Percentiles rank a stretch among this genome's conserved stretches.
Conservation (phyloP, 495 filamentous ascomycete genomes). For the Aspergillus avenaceus region DNA sequence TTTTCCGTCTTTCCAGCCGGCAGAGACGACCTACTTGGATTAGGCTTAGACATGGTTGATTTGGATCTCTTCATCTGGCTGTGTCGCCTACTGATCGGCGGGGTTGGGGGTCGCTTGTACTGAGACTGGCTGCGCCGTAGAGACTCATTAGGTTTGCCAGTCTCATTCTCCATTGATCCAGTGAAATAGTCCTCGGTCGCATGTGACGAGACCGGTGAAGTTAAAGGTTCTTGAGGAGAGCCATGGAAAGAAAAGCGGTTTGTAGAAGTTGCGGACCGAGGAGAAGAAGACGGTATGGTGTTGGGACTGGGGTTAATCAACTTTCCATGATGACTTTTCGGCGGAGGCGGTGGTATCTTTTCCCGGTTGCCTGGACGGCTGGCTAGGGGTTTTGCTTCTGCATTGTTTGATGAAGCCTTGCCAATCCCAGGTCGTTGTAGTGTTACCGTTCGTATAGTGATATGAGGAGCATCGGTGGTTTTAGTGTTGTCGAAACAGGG, state of each 20-base stretch:
- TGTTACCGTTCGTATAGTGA: conserved; percentile 1
- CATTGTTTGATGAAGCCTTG: conserved; percentile 28
- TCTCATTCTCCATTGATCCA: conserved; percentile 7
- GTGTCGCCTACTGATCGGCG: conserved; percentile 44
- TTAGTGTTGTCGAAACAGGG: conserved; percentile 36
- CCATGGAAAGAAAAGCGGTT: conserved; percentile 30
- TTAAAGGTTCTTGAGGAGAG: conserved; percentile 18
- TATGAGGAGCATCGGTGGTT: background rate
- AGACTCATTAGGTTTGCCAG: conserved; percentile 18
- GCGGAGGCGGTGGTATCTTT: conserved; percentile 52
- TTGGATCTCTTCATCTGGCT: conserved; percentile 45
- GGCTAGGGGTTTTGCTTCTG: conserved; percentile 33
- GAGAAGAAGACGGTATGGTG: conserved; percentile 20
- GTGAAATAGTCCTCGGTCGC: conserved; percentile 36
- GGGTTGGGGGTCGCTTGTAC: conserved; percentile 46
- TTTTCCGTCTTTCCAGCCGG: conserved; percentile 21
- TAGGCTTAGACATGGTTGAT: conserved; percentile 32
- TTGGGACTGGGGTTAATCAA: conserved; percentile 45
- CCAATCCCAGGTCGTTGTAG: conserved; percentile 30
- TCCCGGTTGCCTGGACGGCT: conserved; percentile 23
- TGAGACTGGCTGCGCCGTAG: conserved; percentile 36
- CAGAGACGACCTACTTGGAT: conserved; percentile 26
- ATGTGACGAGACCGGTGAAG: conserved; percentile 17
- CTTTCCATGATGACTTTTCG: conserved; percentile 65
- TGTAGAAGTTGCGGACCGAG: conserved; percentile 18